Evolutionary conservation across 345 rosid species (phyloP), one percentile per base, ranked within the genome.

Genomic region (Pseudoturritis turrita): DNA sequence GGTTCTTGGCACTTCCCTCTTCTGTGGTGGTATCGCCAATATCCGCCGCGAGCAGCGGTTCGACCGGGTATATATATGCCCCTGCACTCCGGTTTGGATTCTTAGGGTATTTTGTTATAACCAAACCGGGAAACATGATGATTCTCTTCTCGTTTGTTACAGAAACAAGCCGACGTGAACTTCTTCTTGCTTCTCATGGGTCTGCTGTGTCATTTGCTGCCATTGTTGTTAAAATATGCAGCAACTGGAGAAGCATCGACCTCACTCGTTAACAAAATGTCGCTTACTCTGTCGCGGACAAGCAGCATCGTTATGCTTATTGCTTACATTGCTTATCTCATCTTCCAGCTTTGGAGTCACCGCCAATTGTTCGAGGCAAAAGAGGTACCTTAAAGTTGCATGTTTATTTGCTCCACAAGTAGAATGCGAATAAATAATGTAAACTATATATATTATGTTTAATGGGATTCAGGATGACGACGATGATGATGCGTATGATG

Each of bases 161-260:
- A 94, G 98, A 83, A 79, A 73, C 98, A 94, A 83, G 91, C 97
- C 0, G 97, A 91, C 40, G 96, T 89, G 62, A 94, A 91, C 84
- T 79, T 82, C 29, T 71, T 84, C 67, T 65, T 94, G 74, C 81
- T 94, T 58, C 65, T 91, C 28, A 83, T 94, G 46, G 97, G 77
- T 19, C 70, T 91, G 82, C 59, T 94, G 76, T 94, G 97, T 76
- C 86, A 88, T 73, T 50, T 86, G 37, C 66, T 94, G 54, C 98
- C 98, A 3, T 17, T 94, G 81, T 49, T 94, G 69, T 80, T 88
- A 58, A 70, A 58, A 39, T 80, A 78, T 31, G 74, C 82, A 3
- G 87, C 80, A 0, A 50, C 17, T 3, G 73, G 68, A n/a, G 65
- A 68, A 5, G 71, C 56, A 53, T 73, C 89, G 0, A 66, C 74